These are phyloP conservation scores for Ganoderma meredithae DNA, from an alignment of 1,284 basidiomycete genomes.

Conservation along the genomic window DNA sequence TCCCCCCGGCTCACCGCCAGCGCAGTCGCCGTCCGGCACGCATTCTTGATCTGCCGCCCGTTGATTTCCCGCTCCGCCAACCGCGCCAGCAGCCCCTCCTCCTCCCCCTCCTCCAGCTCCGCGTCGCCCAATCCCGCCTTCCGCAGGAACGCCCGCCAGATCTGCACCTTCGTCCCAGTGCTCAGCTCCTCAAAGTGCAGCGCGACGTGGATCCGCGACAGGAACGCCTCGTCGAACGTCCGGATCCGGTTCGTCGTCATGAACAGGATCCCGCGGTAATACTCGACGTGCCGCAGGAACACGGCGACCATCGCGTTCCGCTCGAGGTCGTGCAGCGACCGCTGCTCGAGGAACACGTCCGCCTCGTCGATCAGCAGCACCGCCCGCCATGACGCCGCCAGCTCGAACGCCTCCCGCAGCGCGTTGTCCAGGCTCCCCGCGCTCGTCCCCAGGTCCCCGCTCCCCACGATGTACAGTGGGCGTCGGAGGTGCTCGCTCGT, in stretches of 20 bases:
- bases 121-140: conserved; percentile 40
- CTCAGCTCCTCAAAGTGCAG: conserved; percentile 64
- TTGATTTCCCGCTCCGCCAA: conserved; percentile 60
- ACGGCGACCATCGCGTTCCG: conserved; percentile 69
- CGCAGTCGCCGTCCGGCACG: conserved; percentile 63
- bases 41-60: conserved; percentile 71
- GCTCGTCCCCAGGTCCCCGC: conserved; percentile 61
- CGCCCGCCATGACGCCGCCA: conserved; percentile 67
- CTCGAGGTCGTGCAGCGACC: conserved; percentile 62
- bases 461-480: conserved; percentile 65
- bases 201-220: conserved; percentile 69
- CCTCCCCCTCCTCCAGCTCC: conserved; percentile 45
- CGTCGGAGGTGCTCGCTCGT: conserved; percentile 64
- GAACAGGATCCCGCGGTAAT: conserved; percentile 69
- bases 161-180: conserved; percentile 54
- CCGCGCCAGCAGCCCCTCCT: conserved; percentile 48
- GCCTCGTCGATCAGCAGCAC: conserved; percentile 56
- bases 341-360: conserved; percentile 64
- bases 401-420: conserved; percentile 42
- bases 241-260: conserved; percentile 71
- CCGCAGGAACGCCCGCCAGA: conserved; percentile 62
- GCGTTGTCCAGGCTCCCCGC: conserved; percentile 42
- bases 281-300: conserved; percentile 68
- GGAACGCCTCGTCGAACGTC: conserved; percentile 70
- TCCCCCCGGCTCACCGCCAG: conserved; percentile 57